Evolutionary conservation across 2,329 filamentous ascomycete species (phyloP), one percentile per base, ranked within the genome.

Genomic region (Penicillium vulpinum): DNA sequence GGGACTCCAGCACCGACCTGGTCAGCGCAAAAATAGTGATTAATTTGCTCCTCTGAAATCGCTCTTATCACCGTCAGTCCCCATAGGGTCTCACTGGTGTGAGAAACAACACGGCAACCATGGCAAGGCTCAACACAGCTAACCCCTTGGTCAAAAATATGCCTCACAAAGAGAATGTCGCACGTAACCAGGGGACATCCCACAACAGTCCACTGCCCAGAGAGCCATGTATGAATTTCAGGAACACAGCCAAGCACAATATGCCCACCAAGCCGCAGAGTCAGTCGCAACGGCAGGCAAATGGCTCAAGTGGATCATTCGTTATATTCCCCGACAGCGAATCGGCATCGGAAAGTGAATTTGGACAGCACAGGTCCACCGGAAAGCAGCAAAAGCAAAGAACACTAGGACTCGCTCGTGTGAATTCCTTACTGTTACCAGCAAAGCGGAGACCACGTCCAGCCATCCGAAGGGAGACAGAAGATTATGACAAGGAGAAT

Each of bases 401-500:
- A 4, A 69, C 68, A 18, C 58, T 75, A 31, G 73, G 68, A 31
- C 46, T 67, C 4, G 64, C 72, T 8, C 67, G 68, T 15, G 62
- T 70, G 21, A 76, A 76, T 48, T 73, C 73, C 13, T 57, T 75
- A 21, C 65, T 73, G 6, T 61, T 74, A 21, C 68, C 66, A 2
- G 48, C 69, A 26, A 59, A 66, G 18, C 65, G 64, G 28, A 63
- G 60, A 21, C 63, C 65, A 35, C 61, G 64, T 41, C 62, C 61
- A 18, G 62, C 57, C 15, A 55, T 62, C 44, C 49, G 39, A 15
- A 73, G 70, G 58, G 61, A 65, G 53, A 66, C 69, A 51, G 63
- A 62, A 7, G 69, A 73, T 45, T 73, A 72, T 44, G 68, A 70
- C 39, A 73, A 74, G 58, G 71, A 75, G 35, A 70, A 72, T 38